Percentiles rank a stretch among this genome's conserved stretches.
phyloP scores from a whole-genome alignment of 768 basidiomycete species.

The Flagelloscypha sp. region DNA sequence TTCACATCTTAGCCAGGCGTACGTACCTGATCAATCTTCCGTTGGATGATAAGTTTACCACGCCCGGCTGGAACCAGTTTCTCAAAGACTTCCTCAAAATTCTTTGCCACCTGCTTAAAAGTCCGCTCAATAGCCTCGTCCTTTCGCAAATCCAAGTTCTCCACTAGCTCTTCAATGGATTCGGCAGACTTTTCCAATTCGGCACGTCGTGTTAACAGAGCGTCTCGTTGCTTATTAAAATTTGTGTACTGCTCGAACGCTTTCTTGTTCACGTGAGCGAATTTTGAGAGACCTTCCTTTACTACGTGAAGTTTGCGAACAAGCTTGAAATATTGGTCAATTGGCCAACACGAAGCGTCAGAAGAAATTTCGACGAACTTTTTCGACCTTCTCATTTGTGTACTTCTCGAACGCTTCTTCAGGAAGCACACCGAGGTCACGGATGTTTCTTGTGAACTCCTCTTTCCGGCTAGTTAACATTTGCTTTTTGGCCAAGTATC shows the following conservation, averaged over 20 bases:
- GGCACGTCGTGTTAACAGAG: conserved; percentile 75
- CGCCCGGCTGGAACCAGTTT: conserved; percentile 90
- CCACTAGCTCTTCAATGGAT: conserved; percentile 88
- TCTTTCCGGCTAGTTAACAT: conserved; percentile 80
- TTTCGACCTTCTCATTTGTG: conserved; percentile 77
- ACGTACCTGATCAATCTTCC: conserved; percentile 74
- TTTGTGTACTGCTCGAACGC: conserved; percentile 98
- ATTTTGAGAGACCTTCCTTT: conserved; percentile 92
- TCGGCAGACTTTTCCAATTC: conserved; percentile 85
- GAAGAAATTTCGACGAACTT: conserved; percentile 39
- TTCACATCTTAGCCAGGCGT: background rate
- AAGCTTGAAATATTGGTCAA: conserved; percentile 43
- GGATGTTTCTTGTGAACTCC: conserved; percentile 91
- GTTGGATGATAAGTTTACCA: conserved; percentile 87
- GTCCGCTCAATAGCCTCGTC: conserved; percentile 98
- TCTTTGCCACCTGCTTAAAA: conserved; percentile 95
- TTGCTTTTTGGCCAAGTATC: conserved; percentile 87
- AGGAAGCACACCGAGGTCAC: conserved; percentile 92
- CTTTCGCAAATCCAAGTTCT: conserved; percentile 91
- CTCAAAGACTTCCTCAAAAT: conserved; percentile 97
- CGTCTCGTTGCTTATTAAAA: conserved; percentile 96
- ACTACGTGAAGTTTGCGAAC: conserved; percentile 88
- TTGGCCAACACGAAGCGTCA: background rate
- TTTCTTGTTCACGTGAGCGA: conserved; percentile 98
- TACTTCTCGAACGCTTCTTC: conserved; percentile 98